Base-by-base conservation (phyloP, 768 basidiomycete genomes). In the Amanita thiersii region DNA sequence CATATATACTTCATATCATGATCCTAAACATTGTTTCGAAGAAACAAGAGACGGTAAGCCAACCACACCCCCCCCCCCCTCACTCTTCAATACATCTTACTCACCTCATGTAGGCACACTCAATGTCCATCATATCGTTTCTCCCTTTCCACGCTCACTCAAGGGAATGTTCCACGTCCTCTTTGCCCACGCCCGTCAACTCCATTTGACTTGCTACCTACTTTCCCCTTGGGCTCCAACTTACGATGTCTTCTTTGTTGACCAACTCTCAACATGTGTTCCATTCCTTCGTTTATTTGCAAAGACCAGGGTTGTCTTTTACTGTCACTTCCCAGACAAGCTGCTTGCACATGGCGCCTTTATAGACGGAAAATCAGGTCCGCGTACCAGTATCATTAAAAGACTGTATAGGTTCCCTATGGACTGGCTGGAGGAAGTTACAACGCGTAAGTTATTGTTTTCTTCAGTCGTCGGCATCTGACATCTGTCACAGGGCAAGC, bases 291-390 rank as follows among this genome's bases (percentile, higher is more conserved):
- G 87, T 2, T 52, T 65, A 45, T 53, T 87, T 10, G 74, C 69
- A 2, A 68, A 68, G 15, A 87, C 77, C n/a, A 79, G 89, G 2
- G 86, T 94, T 21, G 82, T 98, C 14, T 98, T 97, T 61, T 98
- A 99, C 58, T 94, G 91, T 50, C 96, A 98, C 58, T 98, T 99
- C 50, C 96, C 94, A 0, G 94, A 99, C 63, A 94, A 94, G 59
- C 68, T 98, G 1, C 73, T 97, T 19, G 78, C 84, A 4, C 75
- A 77, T 47, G 86, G 86, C 0, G 76, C 70, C 28, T 77, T 73
- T 52, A 69, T 79, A 0, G 77, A 83, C 39, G 80, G 75, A 9
- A 70, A 57, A 52, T 26, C 42, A 12, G 29, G 37, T 20, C 66
- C 56, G 37, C 64, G 62, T 2, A 60, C 62, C 0, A 57, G 74